Evolutionary conservation across 2,329 filamentous ascomycete genomes (phyloP), one percentile per base, ranked within the genome.

Genomic region (Diaporthe citrichinensis): DNA sequence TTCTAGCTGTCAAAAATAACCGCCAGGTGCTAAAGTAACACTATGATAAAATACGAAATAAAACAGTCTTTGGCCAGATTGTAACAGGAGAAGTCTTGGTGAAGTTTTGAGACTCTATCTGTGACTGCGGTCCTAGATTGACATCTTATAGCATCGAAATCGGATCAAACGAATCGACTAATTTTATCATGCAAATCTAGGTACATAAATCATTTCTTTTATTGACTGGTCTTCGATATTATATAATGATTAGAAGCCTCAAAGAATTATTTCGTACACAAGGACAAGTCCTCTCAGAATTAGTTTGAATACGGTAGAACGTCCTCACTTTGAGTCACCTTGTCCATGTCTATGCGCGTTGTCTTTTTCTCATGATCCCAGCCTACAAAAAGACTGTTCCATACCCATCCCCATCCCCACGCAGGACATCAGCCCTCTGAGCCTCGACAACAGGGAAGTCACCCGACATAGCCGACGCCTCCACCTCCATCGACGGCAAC

Each of bases 401-500:
- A 15, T 68, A 68, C 6, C 65, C 65, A 20, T 68, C 65, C 6
- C 46, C 65, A 8, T 41, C 20, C 7, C 65, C 65, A 25, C 65
- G 65, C 34, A 68, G 2, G 31, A 68, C 46, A 28, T 68, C 65
- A 23, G 65, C 65, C n/a, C 31, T 53, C 14, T 39, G 28, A 25
- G 65, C 46, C 46, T 68, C 23, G 8, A 53, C 46, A 53, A 68
- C 23, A 41, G 65, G 65, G 46, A 41, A 68, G 31, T 34, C 34
- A 1, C 65, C 65, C 2, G 65, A 28, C 46, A 68, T 12, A 1
- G 46, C 31, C 23, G 34, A 68, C 6, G 31, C 15, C 34, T 68
- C 65, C 6, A 53, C 46, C 14, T 68, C 46, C 44, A 53, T 36
- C 8, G 14, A 28, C 2, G 81, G 81, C 20, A 80, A 77, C 4